phyloP scores from a whole-genome alignment of 108 stramenopile genomes.

The Fistulifera pelliculosa region DNA sequence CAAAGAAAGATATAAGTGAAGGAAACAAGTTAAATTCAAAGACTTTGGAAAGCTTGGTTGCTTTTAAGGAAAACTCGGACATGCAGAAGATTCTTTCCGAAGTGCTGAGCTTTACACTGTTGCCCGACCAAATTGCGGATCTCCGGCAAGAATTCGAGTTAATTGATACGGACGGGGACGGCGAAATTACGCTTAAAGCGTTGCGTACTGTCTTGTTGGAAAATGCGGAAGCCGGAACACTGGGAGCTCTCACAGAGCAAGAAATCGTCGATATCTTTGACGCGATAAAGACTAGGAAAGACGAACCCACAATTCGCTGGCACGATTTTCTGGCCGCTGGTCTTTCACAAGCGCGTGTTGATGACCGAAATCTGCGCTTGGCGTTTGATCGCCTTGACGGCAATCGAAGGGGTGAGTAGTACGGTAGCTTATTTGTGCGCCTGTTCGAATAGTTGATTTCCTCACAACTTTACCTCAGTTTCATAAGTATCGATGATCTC shows the following conservation, averaged over 20 bases:
- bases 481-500: constrained; percentile 71
- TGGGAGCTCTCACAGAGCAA: constrained; percentile 59
- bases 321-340: constrained; percentile 83
- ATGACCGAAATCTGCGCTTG: constrained; percentile 69
- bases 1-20: constrained; percentile 24
- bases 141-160: constrained; percentile 70
- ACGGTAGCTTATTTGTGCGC: neutral
- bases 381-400: constrained; percentile 79
- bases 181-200: constrained; percentile 57
- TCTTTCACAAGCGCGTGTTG: constrained; percentile 66
- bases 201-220: constrained; percentile 53
- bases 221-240: constrained; percentile 46
- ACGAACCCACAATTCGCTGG: constrained; percentile 65
- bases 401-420: constrained; percentile 50
- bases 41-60: constrained; percentile 54
- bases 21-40: constrained; percentile 39
- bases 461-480: constrained; percentile 14
- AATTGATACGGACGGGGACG: constrained; percentile 65
- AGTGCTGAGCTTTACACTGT: constrained; percentile 72
- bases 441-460: neutral
- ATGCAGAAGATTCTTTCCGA: constrained; percentile 74
- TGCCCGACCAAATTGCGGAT: constrained; percentile 72
- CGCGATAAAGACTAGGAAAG: constrained; percentile 45
- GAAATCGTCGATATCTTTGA: constrained; percentile 73
- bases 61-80: constrained; percentile 68